A percentile compares a stretch with the other conserved stretches of the same genome.
Conservation (phyloP, 2,329 filamentous ascomycete genomes). For the Simplicillium aogashimaense region DNA sequence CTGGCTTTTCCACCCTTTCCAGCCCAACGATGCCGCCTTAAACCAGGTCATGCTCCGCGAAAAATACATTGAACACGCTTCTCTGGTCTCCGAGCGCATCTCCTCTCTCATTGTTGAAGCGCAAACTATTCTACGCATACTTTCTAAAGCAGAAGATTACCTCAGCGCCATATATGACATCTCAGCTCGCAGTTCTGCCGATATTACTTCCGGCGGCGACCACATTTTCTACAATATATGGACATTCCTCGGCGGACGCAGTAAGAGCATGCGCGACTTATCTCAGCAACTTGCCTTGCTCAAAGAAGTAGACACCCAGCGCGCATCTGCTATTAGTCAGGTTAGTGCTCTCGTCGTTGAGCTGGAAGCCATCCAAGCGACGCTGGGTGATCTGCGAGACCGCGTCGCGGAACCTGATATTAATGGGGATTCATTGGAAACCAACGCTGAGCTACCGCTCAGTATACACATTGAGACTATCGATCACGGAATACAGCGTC, state of each 20-base stretch:
- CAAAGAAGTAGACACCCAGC: slow-evolving; percentile 54
- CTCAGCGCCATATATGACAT: slow-evolving; percentile 62
- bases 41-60: slow-evolving; percentile 53
- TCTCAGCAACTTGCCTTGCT: slow-evolving; percentile 56
- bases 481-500: slow-evolving; percentile 58
- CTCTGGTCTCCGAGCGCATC: slow-evolving; percentile 61
- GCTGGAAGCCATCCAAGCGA: slow-evolving; percentile 61
- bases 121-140: slow-evolving; percentile 52
- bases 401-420: slow-evolving; percentile 58
- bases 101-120: slow-evolving; percentile 58
- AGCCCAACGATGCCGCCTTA: slow-evolving; percentile 37
- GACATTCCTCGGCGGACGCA: slow-evolving; percentile 65
- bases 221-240: slow-evolving; percentile 62
- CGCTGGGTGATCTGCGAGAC: slow-evolving; percentile 62
- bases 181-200: slow-evolving; percentile 51
- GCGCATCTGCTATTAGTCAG: slow-evolving; percentile 55
- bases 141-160: slow-evolving; percentile 59
- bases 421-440: slow-evolving; percentile 31
- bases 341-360: slow-evolving; percentile 63
- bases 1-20: slow-evolving; percentile 52
- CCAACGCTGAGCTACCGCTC: slow-evolving; percentile 42
- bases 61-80: slow-evolving; percentile 66
- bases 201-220: slow-evolving; percentile 47
- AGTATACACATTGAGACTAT: slow-evolving; percentile 70
- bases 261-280: slow-evolving; percentile 47